Evolutionary conservation across 768 basidiomycete genomes (phyloP).

Genomic region (Cubamyces sp.): DNA sequence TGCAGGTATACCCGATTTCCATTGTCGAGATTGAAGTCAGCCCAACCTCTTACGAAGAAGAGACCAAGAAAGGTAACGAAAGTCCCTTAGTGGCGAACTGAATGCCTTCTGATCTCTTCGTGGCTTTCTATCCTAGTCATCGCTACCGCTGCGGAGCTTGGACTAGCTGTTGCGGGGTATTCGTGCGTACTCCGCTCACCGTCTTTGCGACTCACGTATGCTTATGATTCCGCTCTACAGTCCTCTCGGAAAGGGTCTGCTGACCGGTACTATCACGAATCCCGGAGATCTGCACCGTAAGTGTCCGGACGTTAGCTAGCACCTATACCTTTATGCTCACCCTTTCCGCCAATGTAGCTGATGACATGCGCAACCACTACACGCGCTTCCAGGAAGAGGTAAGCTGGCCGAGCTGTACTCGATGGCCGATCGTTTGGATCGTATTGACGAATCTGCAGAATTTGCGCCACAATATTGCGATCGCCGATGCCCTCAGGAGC

Average conservation of each 20-base stretch:
- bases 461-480: conserved; percentile 38
- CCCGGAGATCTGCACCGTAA: conserved; percentile 35
- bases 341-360: not conserved
- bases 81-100: not conserved
- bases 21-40: conserved; percentile 71
- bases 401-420: not conserved
- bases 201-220: not conserved
- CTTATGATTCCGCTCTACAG: conserved; percentile 33
- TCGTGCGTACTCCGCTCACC: conserved; percentile 40
- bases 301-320: not conserved
- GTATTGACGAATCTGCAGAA: not conserved
- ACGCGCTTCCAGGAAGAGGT: conserved; percentile 25
- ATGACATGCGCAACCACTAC: conserved; percentile 2
- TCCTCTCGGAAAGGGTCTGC: conserved; percentile 56
- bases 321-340: too few relatives aligned
- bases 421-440: conserved; percentile 31
- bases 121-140: conserved; percentile 42
- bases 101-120: too few relatives aligned
- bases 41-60: conserved; percentile 56
- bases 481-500: conserved; percentile 43
- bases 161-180: conserved; percentile 60
- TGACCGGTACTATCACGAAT: conserved; percentile 53
- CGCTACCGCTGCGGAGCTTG: conserved; percentile 53
- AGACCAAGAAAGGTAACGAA: conserved; percentile 47
- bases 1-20: conserved; percentile 51